Base-by-base conservation (phyloP, 495 filamentous ascomycete species). In the Trichoderma erinaceum region DNA sequence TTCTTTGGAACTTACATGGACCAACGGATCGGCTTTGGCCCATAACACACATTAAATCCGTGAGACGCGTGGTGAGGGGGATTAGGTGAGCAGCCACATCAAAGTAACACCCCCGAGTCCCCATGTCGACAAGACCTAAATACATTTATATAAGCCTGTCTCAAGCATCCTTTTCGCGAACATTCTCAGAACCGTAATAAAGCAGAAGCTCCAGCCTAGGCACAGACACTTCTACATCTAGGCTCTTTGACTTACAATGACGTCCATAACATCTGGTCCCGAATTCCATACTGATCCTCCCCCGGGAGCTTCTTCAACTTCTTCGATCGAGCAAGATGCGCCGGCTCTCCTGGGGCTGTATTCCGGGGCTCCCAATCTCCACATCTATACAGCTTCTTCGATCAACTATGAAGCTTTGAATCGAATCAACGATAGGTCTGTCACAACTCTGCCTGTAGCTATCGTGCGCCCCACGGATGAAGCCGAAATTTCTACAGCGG, bases 321-420 rank as follows among this genome's bases (percentile, higher is more conserved):
- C 56, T 35, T 7, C 25, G 29, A 61, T 61, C 56, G 56, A 61
- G 27, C 56, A 61, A 61, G 56, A 61, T 61, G 56, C 56, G 7
- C 56, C 56, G 12, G 56, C 23, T 18, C 56, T 61, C 56, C 56
- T 61, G 2, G 56, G 29, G n/a, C 7, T 61, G 25, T 11, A 61
- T 21, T 25, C 27, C 16, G 25, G 35, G 29, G 23, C 16, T 4
- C 56, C 56, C 11, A 25, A 32, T 5, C 56, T 61, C 29, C 56
- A 16, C 56, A 61, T 61, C 27, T 61, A 61, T 21, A 61, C 56
- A 29, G 23, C 56, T 3, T 29, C 56, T 32, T 29, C 23, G 2
- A 13, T 25, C 56, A 18, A 61, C 7, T 61, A 29, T 32, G 56
- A 61, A 3, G 23, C 56, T 2, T 29, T 61, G 25, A 61, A 61